Evolutionary conservation across 177 flowering plant genomes (phyloP).

Genomic region (Vitis hybrid): DNA sequence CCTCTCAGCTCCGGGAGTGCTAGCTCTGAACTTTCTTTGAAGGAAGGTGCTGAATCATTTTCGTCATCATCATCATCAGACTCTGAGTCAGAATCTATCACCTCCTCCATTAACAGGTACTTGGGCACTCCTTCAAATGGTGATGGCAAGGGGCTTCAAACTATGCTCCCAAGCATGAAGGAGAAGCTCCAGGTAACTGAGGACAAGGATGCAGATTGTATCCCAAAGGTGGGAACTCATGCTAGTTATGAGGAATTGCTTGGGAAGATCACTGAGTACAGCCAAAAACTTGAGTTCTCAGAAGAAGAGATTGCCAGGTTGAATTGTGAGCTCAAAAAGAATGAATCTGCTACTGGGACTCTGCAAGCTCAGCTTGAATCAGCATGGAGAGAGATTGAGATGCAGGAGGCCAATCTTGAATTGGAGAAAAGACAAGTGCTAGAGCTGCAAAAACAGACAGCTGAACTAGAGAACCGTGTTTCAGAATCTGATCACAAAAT

Average conservation of each 20-base stretch:
- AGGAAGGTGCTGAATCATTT: slow-evolving; percentile 30
- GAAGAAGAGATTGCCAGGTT: slow-evolving; percentile 28
- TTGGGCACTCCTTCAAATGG: slow-evolving; percentile 5
- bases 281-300: slow-evolving; percentile 23
- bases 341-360: slow-evolving; percentile 10
- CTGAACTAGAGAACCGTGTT: slow-evolving; percentile 23
- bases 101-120: slow-evolving; percentile 19
- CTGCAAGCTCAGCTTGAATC: slow-evolving; percentile 26
- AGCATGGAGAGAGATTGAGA: slow-evolving; percentile 18
- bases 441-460: slow-evolving; percentile 26
- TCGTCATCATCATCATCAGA: slow-evolving; percentile 28
- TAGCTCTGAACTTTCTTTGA: slow-evolving; percentile 29
- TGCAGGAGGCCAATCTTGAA: slow-evolving; percentile 29
- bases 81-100: slow-evolving; percentile 29
- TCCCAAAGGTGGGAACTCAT: neutral
- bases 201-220: slow-evolving; percentile 9
- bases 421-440: slow-evolving; percentile 19
- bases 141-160: slow-evolving; percentile 4
- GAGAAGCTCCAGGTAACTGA: slow-evolving; percentile 11
- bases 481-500: slow-evolving; percentile 19
- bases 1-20: slow-evolving; percentile 27
- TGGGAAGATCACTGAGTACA: slow-evolving; percentile 4
- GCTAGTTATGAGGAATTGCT: slow-evolving; percentile 20
- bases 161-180: slow-evolving; percentile 18
- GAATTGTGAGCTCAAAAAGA: slow-evolving; percentile 20